Evolutionary conservation across 805 yeast genomes (phyloP), one percentile per base, ranked within the genome.

Genomic region (Spathaspora gorwiae): DNA sequence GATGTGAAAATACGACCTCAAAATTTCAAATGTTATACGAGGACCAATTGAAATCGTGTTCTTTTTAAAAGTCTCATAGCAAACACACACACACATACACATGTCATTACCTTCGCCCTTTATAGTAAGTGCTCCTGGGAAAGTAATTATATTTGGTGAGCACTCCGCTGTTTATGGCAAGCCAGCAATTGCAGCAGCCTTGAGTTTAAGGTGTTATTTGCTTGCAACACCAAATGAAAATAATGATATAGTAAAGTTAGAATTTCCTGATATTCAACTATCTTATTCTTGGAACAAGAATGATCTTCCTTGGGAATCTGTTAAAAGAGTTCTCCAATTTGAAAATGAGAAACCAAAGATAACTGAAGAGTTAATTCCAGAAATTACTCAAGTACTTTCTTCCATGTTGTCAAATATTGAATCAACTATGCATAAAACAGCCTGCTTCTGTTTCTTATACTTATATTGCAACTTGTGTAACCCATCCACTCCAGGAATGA

Each of bases 131-230:
- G 94, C 99, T 1, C 99, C 99, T 0, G 99, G 99, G 4, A 94
- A 94, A 59, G 96, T 90, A 38, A 94, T 94, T 54, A 74, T 94
- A 32, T 94, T 90, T 62, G 99, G 99, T 19, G 99, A 94, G 60
- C 99, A 94, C 59, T 87, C 97, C 7, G 98, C 95, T 1, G 99
- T 94, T 0, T 87, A 87, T 61, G 83, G 87, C 39, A 87, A 83
- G 69, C 97, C 97, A 1, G 98, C 97, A 10, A 87, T 94, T 43
- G 98, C 99, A 1, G 97, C 98, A 0, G 94, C 97, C 4, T 77
- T 92, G 8, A 84, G 94, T 6, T 70, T 94, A 47, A 77, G 97
- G 56, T 87, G 97, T 0, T 92, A 88, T 55, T 65, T 90, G 7
- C 66, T 86, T 15, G 94, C 87, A 1, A 63, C 80, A 2, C 72